These are phyloP conservation scores for Endocarpon pusillum DNA, from an alignment of 495 filamentous ascomycete genomes.

Conservation along the genomic window DNA sequence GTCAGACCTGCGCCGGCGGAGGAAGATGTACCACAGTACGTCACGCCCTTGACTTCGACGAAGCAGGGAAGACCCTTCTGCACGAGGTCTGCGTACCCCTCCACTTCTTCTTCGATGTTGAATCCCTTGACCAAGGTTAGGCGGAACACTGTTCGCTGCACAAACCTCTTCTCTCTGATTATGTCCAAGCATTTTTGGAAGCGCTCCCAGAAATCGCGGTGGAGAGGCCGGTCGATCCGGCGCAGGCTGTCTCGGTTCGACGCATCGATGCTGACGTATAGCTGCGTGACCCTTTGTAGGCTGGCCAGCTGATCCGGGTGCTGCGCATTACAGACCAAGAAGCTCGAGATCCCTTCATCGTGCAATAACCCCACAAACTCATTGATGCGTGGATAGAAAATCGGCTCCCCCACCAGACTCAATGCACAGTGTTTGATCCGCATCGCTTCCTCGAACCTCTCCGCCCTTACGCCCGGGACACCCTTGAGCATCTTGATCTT, in stretches of 20 bases:
- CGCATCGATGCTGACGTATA: conserved; percentile 92
- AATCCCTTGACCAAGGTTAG: conserved; percentile 92
- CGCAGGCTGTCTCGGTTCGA: conserved; percentile 75
- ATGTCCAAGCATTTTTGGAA: conserved; percentile 85
- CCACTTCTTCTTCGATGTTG: conserved; percentile 83
- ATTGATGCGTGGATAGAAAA: conserved; percentile 97
- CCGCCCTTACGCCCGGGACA: conserved; percentile 78
- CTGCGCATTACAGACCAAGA: conserved; percentile 96
- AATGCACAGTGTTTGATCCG: conserved; percentile 83
- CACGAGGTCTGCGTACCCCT: conserved; percentile 80
- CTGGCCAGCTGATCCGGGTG: conserved; percentile 80
- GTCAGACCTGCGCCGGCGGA: conserved; percentile 66
- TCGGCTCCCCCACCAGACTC: conserved; percentile 81
- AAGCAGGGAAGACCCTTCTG: conserved; percentile 73
- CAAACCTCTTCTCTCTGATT: conserved; percentile 58
- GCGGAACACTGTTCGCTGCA: conserved; percentile 85
- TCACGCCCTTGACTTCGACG: conserved; percentile 90
- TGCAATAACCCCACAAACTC: conserved; percentile 71
- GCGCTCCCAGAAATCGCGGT: conserved; percentile 94
- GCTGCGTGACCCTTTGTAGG: conserved; percentile 69
- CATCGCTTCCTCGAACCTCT: conserved; percentile 86
- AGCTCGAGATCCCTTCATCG: conserved; percentile 71
- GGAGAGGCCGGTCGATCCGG: conserved; percentile 76
- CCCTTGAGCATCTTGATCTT: conserved; percentile 96
- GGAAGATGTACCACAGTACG: conserved; percentile 82